A percentile compares a stretch with the other conserved stretches of the same genome.
Evolutionary conservation across 2,329 filamentous ascomycete species (phyloP).

Genomic region (Teratosphaeria pseudoeucalypti): DNA sequence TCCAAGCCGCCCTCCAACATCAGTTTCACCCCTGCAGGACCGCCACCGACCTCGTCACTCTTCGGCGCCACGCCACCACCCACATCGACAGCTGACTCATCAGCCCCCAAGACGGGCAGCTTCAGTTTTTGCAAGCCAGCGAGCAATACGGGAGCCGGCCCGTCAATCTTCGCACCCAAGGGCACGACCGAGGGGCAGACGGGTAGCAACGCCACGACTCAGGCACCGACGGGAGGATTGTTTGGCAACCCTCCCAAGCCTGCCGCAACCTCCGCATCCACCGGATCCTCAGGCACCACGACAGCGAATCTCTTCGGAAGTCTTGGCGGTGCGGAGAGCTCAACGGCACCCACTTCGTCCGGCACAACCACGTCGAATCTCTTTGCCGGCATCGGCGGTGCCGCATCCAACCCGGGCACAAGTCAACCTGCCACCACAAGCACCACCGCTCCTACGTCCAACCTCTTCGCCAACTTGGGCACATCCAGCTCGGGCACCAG

Average conservation of each 20-base stretch:
- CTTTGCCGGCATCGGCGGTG: background rate
- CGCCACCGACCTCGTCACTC: constrained; percentile 1
- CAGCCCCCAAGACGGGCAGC: background rate
- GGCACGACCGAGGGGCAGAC: background rate
- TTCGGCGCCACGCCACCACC: constrained; percentile 3
- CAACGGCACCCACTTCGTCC: background rate
- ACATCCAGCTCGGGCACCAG: constrained; percentile 1
- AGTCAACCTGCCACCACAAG: constrained; percentile 4
- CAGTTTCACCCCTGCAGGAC: constrained; percentile 4
- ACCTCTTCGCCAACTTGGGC: constrained; percentile 5
- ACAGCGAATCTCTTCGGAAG: background rate
- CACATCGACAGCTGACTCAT: constrained; percentile 6
- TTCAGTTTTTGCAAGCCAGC: background rate
- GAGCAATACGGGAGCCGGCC: background rate
- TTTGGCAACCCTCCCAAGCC: background rate
- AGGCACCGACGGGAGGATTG: background rate
- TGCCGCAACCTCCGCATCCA: background rate
- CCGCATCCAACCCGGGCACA: background rate
- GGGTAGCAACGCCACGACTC: background rate
- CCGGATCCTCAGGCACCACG: background rate
- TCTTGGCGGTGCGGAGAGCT: background rate
- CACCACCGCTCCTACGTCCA: constrained; percentile 2
- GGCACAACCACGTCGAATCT: background rate
- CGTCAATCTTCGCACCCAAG: background rate
- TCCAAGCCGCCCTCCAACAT: background rate